These are phyloP conservation scores for Isatis tinctoria DNA, from an alignment of 345 rosid genomes.

Conservation along the genomic window DNA sequence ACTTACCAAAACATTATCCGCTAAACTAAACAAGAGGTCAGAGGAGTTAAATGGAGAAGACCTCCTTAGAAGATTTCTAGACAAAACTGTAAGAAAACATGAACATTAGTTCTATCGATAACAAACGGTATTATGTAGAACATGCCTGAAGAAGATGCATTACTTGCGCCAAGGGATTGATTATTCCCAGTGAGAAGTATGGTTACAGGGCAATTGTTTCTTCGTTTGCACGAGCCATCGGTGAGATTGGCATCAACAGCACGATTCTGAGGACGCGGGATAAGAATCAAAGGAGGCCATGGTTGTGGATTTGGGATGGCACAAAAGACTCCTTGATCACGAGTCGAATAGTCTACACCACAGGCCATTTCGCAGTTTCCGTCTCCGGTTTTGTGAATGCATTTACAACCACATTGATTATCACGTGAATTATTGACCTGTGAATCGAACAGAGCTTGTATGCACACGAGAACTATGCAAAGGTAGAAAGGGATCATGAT, in stretches of 20 bases:
- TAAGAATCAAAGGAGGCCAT: conserved; percentile 82
- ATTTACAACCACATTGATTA: conserved; percentile 55
- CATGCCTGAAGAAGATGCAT: background rate
- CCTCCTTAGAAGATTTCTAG: conserved; percentile 41
- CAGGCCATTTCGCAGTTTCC: conserved; percentile 52
- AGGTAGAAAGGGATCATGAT: conserved; percentile 65
- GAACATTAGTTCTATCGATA: background rate
- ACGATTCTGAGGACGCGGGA: conserved; percentile 57
- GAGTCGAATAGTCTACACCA: conserved; percentile 53
- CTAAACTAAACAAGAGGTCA: conserved; percentile 36
- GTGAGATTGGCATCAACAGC: conserved; percentile 48
- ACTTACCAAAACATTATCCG: conserved; percentile 49
- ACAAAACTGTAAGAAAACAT: conserved; percentile 42
- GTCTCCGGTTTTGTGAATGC: conserved; percentile 40
- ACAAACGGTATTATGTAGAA: background rate
- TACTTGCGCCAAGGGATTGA: conserved; percentile 61
- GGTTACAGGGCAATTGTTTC: conserved; percentile 63
- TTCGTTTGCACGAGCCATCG: conserved; percentile 50
- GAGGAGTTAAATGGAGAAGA: conserved; percentile 36
- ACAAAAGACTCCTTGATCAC: conserved; percentile 50
- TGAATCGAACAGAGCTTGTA: conserved; percentile 47
- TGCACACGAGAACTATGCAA: conserved; percentile 48
- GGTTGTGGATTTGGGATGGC: conserved; percentile 51
- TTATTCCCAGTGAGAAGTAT: conserved; percentile 64
- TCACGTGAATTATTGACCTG: conserved; percentile 23